Conservation (phyloP, 2,329 filamentous ascomycete species). For the Ophiocordyceps camponoti-rufipedis region DNA sequence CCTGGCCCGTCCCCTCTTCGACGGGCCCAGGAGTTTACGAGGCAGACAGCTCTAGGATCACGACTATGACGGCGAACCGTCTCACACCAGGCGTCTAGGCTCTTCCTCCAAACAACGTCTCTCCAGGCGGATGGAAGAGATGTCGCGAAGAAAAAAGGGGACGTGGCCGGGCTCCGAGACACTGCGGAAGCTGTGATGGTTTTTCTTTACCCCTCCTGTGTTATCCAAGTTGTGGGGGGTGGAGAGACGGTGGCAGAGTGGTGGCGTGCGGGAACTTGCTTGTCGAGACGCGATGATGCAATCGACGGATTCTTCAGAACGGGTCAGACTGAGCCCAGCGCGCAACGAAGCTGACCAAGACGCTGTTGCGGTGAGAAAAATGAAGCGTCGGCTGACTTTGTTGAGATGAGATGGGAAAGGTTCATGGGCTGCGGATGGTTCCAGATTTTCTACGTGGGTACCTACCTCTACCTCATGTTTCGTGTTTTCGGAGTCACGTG, state of each 20-base stretch:
- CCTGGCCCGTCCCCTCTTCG: slow-evolving; percentile 8
- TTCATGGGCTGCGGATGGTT: background rate
- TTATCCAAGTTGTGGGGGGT: background rate
- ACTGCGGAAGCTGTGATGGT: background rate
- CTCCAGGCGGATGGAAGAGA: background rate
- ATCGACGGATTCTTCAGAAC: background rate
- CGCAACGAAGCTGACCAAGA: background rate
- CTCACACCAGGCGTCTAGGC: slow-evolving; percentile 1
- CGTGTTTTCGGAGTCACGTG: background rate
- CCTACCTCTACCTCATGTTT: background rate
- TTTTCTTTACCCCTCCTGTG: background rate
- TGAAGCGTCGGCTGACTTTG: background rate
- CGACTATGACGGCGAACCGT: slow-evolving; percentile 11
- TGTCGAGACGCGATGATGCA: background rate
- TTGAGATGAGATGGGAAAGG: background rate
- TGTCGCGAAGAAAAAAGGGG: background rate
- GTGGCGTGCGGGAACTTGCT: background rate
- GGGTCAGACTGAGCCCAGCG: background rate
- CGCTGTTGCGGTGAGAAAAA: background rate
- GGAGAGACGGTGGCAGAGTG: background rate
- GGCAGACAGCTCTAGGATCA: slow-evolving; percentile 14
- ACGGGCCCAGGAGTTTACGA: slow-evolving; percentile 14
- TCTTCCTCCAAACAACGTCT: background rate
- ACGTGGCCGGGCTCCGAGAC: background rate
- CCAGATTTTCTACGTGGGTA: background rate